Evolutionary conservation across 306 rosid species (phyloP).

Genomic region (Aeschynomene evenia): DNA sequence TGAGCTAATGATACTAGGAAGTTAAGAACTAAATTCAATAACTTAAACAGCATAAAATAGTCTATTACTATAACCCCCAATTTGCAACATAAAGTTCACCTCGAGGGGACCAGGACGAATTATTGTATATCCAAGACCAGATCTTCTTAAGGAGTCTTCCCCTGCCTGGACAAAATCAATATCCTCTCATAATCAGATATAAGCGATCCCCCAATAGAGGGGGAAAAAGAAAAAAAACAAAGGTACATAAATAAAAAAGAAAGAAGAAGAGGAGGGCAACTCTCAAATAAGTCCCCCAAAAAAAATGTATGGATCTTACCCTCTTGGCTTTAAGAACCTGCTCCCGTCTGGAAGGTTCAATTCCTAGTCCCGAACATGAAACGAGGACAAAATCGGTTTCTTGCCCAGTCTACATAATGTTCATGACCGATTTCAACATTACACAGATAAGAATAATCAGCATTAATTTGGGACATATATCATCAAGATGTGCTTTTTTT

Average conservation of each 20-base stretch:
- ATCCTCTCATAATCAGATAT: constrained; percentile 26
- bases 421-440: constrained; percentile 22
- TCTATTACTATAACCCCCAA: background rate
- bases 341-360: constrained; percentile 89
- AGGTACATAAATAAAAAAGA: background rate
- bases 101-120: constrained; percentile 94
- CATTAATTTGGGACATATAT: constrained; percentile 3
- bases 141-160: constrained; percentile 89
- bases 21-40: background rate
- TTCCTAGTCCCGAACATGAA: constrained; percentile 92
- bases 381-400: constrained; percentile 95
- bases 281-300: background rate
- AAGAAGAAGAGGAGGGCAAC: background rate
- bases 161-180: constrained; percentile 65
- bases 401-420: constrained; percentile 79
- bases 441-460: background rate
- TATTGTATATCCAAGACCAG: constrained; percentile 95
- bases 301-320: constrained; percentile 49
- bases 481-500: constrained; percentile 13
- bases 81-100: constrained; percentile 48
- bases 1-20: too few relatives aligned
- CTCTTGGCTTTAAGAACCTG: constrained; percentile 95
- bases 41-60: background rate
- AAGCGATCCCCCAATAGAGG: background rate
- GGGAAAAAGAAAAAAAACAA: background rate